Evolutionary conservation across 2,329 filamentous ascomycete genomes (phyloP), one percentile per base, ranked within the genome.

Genomic region (Cyanodermella asteris): DNA sequence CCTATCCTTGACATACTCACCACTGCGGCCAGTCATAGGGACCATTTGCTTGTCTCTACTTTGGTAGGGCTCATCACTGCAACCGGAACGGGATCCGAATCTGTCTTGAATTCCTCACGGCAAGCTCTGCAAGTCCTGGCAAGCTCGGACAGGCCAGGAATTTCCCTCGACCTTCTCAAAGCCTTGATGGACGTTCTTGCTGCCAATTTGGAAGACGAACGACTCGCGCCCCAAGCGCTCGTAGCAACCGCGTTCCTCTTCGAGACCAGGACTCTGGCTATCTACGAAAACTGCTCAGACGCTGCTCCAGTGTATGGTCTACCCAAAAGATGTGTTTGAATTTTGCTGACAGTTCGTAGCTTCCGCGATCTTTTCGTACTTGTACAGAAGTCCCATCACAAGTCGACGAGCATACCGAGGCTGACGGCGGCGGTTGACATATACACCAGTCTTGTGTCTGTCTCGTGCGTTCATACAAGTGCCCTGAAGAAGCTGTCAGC

Each of bases 331-430:
- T 13, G 18, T 11, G 3, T 31, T 20, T 13, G 22, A 20, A n/a
- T 23, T 17, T 19, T 22, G 16, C 11, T 21, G 15, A 22, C 5
- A 31, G 38, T 34, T 20, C 22, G 7, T 28, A 55, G 57, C 28
- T 63, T 61, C 41, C 64, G 65, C 31, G 56, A 46, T 5, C 49
- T 91, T 3, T 78, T 81, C 30, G 54, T 69, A 5, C 55, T 68
- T 18, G 64, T 73, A 4, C 78, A 90, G 40, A 80, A 72, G 45
- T 63, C 75, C 1, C 75, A 82, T 34, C 82, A 75, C 53, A 84
- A 82, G 49, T 75, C 73, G 1, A 68, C 72, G 12, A 87, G 78
- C 43, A 64, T 91, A 21, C 64, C 71, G 25, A 84, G 87, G 45
- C 58, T 94, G 2, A 65, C 78, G 42, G 74, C 78, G 1, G 78